Conservation (phyloP, 768 basidiomycete genomes). For the Lactarius sp. region DNA sequence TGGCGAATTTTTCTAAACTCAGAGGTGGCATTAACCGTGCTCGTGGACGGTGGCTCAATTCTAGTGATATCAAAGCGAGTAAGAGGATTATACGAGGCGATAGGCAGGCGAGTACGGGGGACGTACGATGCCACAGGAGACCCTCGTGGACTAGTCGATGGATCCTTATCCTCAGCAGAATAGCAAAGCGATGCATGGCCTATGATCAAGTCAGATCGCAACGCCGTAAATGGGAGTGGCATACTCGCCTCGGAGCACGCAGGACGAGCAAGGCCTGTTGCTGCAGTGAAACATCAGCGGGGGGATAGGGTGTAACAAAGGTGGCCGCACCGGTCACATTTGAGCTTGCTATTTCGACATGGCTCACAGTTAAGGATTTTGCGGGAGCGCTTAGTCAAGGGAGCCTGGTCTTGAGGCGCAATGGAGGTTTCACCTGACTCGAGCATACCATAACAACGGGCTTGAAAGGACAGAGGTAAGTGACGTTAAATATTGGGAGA, state of each 20-base stretch:
- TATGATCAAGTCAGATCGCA: constrained; percentile 4
- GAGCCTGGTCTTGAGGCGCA: constrained; percentile 19
- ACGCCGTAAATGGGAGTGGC: not conserved
- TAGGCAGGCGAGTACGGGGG: too few species aligned
- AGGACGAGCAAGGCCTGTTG: constrained; percentile 26
- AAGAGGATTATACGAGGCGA: not conserved
- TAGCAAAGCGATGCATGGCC: constrained; percentile 26
- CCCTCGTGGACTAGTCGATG: constrained; percentile 20
- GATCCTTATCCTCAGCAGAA: constrained; percentile 23
- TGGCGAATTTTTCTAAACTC: constrained; percentile 26
- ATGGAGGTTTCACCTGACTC: constrained; percentile 25
- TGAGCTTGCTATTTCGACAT: constrained; percentile 27
- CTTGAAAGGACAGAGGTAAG: constrained; percentile 17
- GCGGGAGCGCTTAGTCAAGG: constrained; percentile 24
- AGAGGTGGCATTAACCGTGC: constrained; percentile 21
- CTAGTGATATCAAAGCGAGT: not conserved
- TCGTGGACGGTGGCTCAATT: constrained; percentile 4
- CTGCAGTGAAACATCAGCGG: constrained; percentile 6
- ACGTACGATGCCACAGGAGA: constrained; percentile 19
- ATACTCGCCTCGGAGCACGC: constrained; percentile 22
- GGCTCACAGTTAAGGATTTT: constrained; percentile 26
- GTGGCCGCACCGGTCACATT: constrained; percentile 23
- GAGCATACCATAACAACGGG: constrained; percentile 24
- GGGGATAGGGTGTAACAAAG: not conserved
- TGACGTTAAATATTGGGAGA: constrained; percentile 19